Conservation (phyloP, 352 stramenopile species). For the Phytophthora pisi region DNA sequence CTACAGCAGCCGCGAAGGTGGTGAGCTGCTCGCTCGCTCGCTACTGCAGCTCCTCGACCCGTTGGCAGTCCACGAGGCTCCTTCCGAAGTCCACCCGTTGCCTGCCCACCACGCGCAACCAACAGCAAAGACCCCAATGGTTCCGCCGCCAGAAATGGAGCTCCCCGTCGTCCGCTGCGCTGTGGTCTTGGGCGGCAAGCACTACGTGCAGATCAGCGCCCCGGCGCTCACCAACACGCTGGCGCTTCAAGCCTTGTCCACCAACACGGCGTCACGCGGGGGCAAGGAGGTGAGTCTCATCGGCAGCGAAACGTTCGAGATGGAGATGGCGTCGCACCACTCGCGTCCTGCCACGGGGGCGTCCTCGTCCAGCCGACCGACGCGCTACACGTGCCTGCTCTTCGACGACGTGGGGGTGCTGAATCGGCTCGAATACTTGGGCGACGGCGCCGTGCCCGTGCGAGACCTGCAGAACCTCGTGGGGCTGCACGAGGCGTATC, state of each 20-base stretch:
- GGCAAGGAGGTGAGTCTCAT: conserved; percentile 27
- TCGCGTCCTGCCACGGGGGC: conserved; percentile 25
- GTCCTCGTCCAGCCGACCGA: conserved; percentile 7
- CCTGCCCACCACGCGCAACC: conserved; percentile 21
- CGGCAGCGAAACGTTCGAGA: conserved; percentile 16
- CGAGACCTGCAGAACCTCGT: conserved; percentile 78
- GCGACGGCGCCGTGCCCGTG: conserved; percentile 56
- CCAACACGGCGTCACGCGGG: conserved; percentile 36
- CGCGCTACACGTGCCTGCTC: conserved; percentile 70
- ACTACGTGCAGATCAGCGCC: conserved; percentile 77
- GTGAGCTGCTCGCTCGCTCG: conserved; percentile 66
- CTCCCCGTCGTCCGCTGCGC: conserved; percentile 61
- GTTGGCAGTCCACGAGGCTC: conserved; percentile 17
- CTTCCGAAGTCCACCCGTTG: conserved; percentile 14
- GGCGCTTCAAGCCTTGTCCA: conserved; percentile 62
- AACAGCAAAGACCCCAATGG: conserved; percentile 30
- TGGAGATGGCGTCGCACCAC: conserved; percentile 5
- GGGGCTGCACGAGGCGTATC: conserved; percentile 84
- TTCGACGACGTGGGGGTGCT: conserved; percentile 84
- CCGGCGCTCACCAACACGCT: conserved; percentile 73
- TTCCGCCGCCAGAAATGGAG: conserved; percentile 71
- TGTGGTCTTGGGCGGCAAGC: conserved; percentile 54
- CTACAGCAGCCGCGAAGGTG: conserved; percentile 81
- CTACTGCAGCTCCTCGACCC: conserved; percentile 77
- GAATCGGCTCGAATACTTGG: conserved; percentile 74